These are phyloP conservation scores for Fusarium setosum DNA, from an alignment of 2,329 filamentous ascomycete genomes.

Conservation along the genomic window DNA sequence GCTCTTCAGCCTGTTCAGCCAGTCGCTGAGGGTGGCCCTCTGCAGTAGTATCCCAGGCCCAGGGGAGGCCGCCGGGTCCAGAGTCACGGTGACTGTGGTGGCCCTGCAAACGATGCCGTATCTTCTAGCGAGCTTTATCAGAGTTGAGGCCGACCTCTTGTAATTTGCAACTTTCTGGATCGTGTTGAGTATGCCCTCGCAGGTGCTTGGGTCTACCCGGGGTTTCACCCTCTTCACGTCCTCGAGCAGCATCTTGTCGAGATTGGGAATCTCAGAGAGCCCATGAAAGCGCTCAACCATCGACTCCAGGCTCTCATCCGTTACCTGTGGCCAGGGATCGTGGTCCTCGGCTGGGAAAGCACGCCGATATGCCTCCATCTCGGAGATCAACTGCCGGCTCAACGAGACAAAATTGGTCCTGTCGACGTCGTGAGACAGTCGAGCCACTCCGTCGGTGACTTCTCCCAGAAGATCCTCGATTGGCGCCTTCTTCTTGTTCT, in stretches of 20 bases:
- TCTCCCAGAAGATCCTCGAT: neutral
- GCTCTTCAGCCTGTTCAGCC: neutral
- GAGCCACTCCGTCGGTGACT: neutral
- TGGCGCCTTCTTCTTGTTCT: no score
- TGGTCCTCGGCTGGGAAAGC: neutral
- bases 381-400: neutral
- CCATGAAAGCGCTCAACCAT: conserved; percentile 11
- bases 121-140: conserved; percentile 13
- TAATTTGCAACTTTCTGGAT: conserved; percentile 33
- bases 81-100: no score
- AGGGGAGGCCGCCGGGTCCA: no score
- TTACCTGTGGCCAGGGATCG: neutral
- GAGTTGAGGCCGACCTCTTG: conserved; percentile 8
- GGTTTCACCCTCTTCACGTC: neutral
- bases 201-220: neutral
- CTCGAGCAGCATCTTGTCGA: conserved; percentile 7
- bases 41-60: no score
- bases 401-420: neutral
- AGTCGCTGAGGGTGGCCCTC: no score
- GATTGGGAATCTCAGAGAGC: conserved; percentile 5
- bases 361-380: conserved; percentile 3
- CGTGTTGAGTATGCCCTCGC: conserved; percentile 12
- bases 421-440: neutral
- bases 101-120: neutral
- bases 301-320: conserved; percentile 6